A percentile compares a stretch with the other conserved stretches of the same genome.
Evolutionary conservation across 116 monocot genomes (phyloP).

Genomic region (Papilionanthe hybrid): DNA sequence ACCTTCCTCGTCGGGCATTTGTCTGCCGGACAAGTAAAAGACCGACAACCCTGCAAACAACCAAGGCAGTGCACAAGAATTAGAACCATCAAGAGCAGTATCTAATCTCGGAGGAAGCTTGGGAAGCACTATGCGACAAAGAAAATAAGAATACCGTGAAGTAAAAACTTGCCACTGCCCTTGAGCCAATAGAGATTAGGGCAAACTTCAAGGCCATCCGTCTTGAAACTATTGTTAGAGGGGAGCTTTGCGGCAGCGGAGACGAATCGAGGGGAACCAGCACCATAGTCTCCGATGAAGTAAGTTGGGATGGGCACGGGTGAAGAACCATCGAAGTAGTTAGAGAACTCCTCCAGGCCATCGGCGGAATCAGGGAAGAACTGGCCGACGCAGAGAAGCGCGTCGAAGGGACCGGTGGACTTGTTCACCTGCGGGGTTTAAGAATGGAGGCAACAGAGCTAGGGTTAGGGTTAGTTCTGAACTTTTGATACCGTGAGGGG

Average conservation of each 20-base stretch:
- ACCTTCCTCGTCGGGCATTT: constrained; percentile 18
- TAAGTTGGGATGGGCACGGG: constrained; percentile 76
- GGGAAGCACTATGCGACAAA: neutral
- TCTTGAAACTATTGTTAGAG: constrained; percentile 51
- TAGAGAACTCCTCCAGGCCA: constrained; percentile 37
- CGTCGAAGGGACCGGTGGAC: constrained; percentile 86
- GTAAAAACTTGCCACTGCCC: constrained; percentile 73
- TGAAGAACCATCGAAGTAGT: constrained; percentile 51
- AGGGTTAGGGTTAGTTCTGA: neutral
- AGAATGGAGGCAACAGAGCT: neutral
- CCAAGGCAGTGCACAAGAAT: neutral
- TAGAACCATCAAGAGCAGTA: neutral
- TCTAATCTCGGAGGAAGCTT: neutral
- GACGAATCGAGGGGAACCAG: constrained; percentile 36
- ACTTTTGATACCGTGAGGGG: neutral
- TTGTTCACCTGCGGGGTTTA: constrained; percentile 56
- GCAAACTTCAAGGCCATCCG: constrained; percentile 63
- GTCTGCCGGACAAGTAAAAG: constrained; percentile 46
- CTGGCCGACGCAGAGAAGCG: constrained; percentile 85
- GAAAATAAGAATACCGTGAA: constrained; percentile 38
- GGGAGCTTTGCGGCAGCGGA: constrained; percentile 16
- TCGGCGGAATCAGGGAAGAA: constrained; percentile 68
- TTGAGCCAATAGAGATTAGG: constrained; percentile 78
- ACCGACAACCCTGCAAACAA: constrained; percentile 50
- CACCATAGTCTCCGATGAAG: constrained; percentile 85